Evolutionary conservation across 83 land plant species (phyloP), one percentile per base, ranked within the genome.

Genomic region (Larix sibirica): DNA sequence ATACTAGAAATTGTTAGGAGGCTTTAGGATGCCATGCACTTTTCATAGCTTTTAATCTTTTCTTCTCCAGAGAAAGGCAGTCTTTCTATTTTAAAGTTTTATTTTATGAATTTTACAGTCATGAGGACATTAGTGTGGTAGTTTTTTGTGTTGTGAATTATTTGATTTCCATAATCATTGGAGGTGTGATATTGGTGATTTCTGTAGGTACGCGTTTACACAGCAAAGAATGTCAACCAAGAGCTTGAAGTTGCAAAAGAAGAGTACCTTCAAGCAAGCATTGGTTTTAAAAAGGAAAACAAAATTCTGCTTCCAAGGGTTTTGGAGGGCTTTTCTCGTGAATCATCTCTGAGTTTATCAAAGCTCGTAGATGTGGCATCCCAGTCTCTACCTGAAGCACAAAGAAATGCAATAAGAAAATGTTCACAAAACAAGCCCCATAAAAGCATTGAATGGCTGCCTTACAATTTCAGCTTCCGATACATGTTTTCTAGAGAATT

Each of bases 191-290:
- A 26, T 28, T 56, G 58, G 17, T 71, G 68, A 14, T 36, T 40
- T 42, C 4, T 76, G 33, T 75, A 94, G 97, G 95, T 92, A 10
- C 89, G 95, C 2, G 59, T 88, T 58, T 94, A 92, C 84, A 91
- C 92, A 33, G 80, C 92, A 21, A 85, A 88, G 83, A 85, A 82
- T 70, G 87, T 94, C 26, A 87, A 87, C 79, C 84, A 87, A 60
- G 93, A 94, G 67, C 88, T 94, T 18, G 95, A 94, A 84, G 47
- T 84, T 61, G 91, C 96, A 69, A 94, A 90, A 81, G 88, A 91
- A 83, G 95, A 92, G 60, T 92, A 87, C 83, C 84, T 94, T 50
- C 87, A 85, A 54, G 87, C 92, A 47, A 85, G 83, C 44, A 68
- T 89, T 6, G 74, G 83, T 20, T 24, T 89, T 13, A 79, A 77